Conservation (phyloP, 2,329 filamentous ascomycete species). For the Neonectria coccinea region DNA sequence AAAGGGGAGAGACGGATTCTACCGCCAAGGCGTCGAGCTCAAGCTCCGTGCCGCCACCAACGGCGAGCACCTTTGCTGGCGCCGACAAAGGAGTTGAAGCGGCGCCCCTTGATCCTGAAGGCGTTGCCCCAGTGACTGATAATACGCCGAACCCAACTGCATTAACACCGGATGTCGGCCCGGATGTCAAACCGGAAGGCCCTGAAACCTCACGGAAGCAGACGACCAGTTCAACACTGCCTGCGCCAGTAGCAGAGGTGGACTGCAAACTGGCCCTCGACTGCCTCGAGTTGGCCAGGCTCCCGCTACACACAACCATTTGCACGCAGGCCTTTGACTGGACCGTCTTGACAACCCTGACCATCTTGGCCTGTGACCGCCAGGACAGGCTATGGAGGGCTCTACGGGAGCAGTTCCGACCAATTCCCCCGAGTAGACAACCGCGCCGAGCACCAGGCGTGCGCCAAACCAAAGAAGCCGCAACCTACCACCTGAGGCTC, state of each 20-base stretch:
- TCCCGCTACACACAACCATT: conserved; percentile 26
- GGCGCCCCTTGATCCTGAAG: neutral
- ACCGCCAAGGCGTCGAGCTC: conserved; percentile 4
- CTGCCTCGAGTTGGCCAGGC: conserved; percentile 27
- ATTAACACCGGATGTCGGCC: neutral
- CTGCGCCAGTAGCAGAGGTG: neutral
- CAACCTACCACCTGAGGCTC: conserved; percentile 26
- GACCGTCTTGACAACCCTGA: conserved; percentile 31
- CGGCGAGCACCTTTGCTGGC: conserved; percentile 4
- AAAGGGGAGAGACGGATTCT: conserved; percentile 13
- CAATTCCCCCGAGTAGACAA: conserved; percentile 8
- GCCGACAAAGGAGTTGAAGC: conserved; percentile 1
- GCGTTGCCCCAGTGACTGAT: neutral
- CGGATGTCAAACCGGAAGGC: conserved; percentile 1
- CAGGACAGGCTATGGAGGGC: conserved; percentile 29
- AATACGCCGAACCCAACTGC: neutral
- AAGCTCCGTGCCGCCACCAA: conserved; percentile 1
- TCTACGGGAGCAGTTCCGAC: conserved; percentile 26
- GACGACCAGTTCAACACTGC: neutral
- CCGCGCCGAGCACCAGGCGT: conserved; percentile 15
- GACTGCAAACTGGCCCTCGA: conserved; percentile 26
- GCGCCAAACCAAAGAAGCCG: conserved; percentile 13
- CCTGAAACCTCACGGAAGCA: neutral
- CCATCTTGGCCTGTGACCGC: conserved; percentile 27
- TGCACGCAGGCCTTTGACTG: conserved; percentile 31